Conservation (phyloP, 352 stramenopile genomes). For the Globisporangium spiculum region DNA sequence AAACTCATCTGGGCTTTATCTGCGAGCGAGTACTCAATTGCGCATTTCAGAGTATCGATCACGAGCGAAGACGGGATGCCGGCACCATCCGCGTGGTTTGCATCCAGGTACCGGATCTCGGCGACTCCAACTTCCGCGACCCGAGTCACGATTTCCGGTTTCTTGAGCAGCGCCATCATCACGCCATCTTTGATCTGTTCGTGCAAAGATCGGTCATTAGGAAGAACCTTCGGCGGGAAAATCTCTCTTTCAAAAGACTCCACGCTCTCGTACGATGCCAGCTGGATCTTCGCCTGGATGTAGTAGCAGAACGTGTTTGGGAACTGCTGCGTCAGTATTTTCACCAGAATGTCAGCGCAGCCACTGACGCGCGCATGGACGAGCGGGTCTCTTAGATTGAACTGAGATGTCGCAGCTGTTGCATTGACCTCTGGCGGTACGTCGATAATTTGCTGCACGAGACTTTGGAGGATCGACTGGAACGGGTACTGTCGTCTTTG, state of each 20-base stretch:
- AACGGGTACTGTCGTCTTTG: slow-evolving; percentile 40
- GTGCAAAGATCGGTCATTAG: slow-evolving; percentile 53
- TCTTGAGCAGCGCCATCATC: slow-evolving; percentile 47
- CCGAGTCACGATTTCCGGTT: slow-evolving; percentile 38
- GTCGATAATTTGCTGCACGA: slow-evolving; percentile 52
- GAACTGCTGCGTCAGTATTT: slow-evolving; percentile 65
- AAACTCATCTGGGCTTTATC: slow-evolving; percentile 40
- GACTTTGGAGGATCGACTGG: slow-evolving; percentile 46
- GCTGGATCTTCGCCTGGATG: slow-evolving; percentile 60
- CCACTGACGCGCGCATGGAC: slow-evolving; percentile 54
- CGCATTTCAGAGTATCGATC: slow-evolving; percentile 52
- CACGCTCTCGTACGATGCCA: slow-evolving; percentile 75
- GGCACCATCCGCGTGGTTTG: slow-evolving; percentile 38
- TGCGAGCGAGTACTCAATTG: slow-evolving; percentile 47
- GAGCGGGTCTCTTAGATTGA: slow-evolving; percentile 37
- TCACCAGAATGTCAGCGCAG: slow-evolving; percentile 64
- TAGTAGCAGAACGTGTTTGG: slow-evolving; percentile 79
- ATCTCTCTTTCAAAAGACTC: slow-evolving; percentile 66
- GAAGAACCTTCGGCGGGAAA: slow-evolving; percentile 47
- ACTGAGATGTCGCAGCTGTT: slow-evolving; percentile 37
- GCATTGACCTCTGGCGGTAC: slow-evolving; percentile 20
- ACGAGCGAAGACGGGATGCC: slow-evolving; percentile 53
- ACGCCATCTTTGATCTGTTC: slow-evolving; percentile 53
- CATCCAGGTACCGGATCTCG: slow-evolving; percentile 67
- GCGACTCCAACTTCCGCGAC: slow-evolving; percentile 55